Conservation (phyloP, 352 stramenopile genomes). For the Aphanomyces astaci region DNA sequence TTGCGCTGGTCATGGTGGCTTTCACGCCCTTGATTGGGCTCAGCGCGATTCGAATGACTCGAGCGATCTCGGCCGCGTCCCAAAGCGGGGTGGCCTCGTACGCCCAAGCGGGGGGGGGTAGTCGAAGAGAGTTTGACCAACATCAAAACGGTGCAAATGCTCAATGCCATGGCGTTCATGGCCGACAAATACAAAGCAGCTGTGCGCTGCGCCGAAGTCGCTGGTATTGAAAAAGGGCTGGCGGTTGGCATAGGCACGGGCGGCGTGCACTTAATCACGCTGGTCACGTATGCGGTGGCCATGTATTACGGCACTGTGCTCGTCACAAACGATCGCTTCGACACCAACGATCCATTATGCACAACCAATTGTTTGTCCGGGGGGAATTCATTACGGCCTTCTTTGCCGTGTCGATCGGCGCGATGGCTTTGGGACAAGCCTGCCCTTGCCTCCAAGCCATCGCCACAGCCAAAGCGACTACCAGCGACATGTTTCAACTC, state of each 20-base stretch:
- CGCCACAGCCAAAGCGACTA: background rate
- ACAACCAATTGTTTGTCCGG: slow-evolving; percentile 24
- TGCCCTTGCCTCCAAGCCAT: slow-evolving; percentile 28
- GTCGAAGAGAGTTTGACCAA: slow-evolving; percentile 11
- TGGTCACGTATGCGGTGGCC: slow-evolving; percentile 30
- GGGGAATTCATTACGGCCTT: slow-evolving; percentile 35
- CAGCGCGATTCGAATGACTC: slow-evolving; percentile 11
- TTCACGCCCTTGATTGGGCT: slow-evolving; percentile 20
- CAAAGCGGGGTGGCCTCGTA: slow-evolving; percentile 10
- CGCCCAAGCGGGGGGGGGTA: slow-evolving; percentile 8
- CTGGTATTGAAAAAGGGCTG: slow-evolving; percentile 16
- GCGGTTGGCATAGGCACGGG: slow-evolving; percentile 11
- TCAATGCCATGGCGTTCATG: slow-evolving; percentile 10
- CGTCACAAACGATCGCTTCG: slow-evolving; percentile 22
- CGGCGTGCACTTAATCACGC: slow-evolving; percentile 32
- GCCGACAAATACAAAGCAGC: background rate
- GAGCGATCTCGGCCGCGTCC: background rate
- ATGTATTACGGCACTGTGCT: slow-evolving; percentile 31
- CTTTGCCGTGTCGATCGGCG: slow-evolving; percentile 25
- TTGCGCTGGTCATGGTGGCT: slow-evolving; percentile 7
- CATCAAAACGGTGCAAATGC: slow-evolving; percentile 18
- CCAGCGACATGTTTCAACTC: slow-evolving; percentile 1
- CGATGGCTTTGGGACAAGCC: slow-evolving; percentile 33
- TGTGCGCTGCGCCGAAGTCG: slow-evolving; percentile 5
- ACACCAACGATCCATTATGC: background rate